These are phyloP conservation scores for Ustilago hordei DNA, from an alignment of 1,284 basidiomycete species.

Conservation along the genomic window DNA sequence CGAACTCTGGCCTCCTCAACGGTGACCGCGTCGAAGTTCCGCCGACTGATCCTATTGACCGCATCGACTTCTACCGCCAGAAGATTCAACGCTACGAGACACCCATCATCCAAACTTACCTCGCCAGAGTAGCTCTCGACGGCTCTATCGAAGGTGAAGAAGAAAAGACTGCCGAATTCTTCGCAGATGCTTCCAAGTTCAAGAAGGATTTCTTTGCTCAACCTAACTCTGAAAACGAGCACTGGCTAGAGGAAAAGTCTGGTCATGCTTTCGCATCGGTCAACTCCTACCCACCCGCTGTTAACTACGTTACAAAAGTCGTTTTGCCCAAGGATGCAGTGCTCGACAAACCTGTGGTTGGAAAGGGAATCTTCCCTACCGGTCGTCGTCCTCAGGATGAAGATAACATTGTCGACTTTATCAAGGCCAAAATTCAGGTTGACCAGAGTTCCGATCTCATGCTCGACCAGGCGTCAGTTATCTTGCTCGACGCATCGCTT, in stretches of 20 bases:
- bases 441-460: background rate
- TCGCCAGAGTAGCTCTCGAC: conserved; percentile 14
- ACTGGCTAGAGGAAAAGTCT: background rate
- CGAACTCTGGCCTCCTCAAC: background rate
- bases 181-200: background rate
- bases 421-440: background rate
- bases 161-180: background rate
- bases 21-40: background rate
- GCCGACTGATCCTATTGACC: background rate
- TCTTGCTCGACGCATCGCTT: conserved; percentile 11
- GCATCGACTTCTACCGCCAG: conserved; percentile 8
- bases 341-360: conserved; percentile 9
- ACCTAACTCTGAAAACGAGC: background rate
- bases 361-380: conserved; percentile 17
- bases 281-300: background rate
- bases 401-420: conserved; percentile 2
- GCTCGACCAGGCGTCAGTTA: conserved; percentile 1
- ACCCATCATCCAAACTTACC: conserved; percentile 31
- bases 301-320: background rate
- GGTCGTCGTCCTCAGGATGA: conserved; percentile 30
- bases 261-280: background rate
- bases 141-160: background rate
- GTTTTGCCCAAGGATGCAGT: conserved; percentile 4
- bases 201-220: background rate
- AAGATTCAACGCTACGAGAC: conserved; percentile 27